Evolutionary conservation across 2,329 filamentous ascomycete genomes (phyloP), one percentile per base, ranked within the genome.

Genomic region (Hypoxylon sp.): DNA sequence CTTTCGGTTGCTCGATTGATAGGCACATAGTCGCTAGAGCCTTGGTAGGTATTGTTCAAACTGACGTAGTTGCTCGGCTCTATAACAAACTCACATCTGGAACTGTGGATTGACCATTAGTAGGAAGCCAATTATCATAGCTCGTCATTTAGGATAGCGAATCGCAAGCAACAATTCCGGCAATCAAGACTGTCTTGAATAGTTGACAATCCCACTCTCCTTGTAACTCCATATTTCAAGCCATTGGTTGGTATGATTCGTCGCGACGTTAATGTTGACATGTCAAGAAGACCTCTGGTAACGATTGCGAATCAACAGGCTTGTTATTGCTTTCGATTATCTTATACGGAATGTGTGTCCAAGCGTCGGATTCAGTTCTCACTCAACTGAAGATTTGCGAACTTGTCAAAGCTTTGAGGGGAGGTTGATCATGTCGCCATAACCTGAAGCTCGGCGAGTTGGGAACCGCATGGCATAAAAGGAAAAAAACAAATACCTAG

Each of bases 401-500:
- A 50, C 44, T 17, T 26, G 31, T 44, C 53, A 55, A 54, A 51
- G 42, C 44, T 57, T 63, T 24, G 22, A 52, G 35, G 46, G 33
- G 47, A 67, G 60, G 42, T 63, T 48, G 51, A 59, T 61, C 22
- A 59, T 51, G 47, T 61, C 51, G 47, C 39, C 54, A 65, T 55
- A 14, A 26, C 11, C 59, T n/a, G 26, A 62, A 61, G 24, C 60
- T 62, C 65, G 58, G 60, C 60, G 19, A 59, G 35, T 59, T 37
- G 65, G 53, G 46, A 51, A 63, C 9, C 54, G 53, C 54, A 46
- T 26, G 39, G 52, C 50, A 68, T 68, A 63, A 66, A 63, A 53
- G 59, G 54, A 17, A 55, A 46, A 59, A 58, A 31, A 50, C 9
- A 13, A 29, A 24, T 13, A 37, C 26, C 31, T 13, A 60, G 24